Evolutionary conservation across 1,139 yeast species (phyloP), one percentile per base, ranked within the genome.

Genomic region (Scheffersomyces segobiensis): DNA sequence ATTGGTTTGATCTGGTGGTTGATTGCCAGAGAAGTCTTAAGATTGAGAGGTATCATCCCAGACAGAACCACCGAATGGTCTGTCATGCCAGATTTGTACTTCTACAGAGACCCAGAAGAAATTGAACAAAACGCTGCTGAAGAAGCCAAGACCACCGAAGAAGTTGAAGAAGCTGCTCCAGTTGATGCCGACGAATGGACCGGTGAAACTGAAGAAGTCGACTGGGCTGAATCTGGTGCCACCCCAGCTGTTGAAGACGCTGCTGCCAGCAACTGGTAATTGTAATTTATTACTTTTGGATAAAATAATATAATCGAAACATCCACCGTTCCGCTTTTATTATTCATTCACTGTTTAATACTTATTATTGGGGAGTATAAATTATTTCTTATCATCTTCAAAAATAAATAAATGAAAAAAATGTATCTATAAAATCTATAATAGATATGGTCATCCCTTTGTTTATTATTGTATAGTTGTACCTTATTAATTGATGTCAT

Each of bases 31-130:
- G 99, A 95, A 87, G 98, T 95, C 76, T 89, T 95, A 81, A 92
- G 99, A 88, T 90, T 95, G 82, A 91, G 98, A 87, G 99, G 99
- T 79, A 89, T 93, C 79, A 85, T 95, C 74, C 93, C 97, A 79
- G 92, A 91, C 92, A 93, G 99, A 88, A 80, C 91, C 72, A 91
- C 96, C 81, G 91, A 90, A 81, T 95, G 99, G 99, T 85, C 96
- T 73, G 96, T 95, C 80, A 96, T 95, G 99, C 98, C 98, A 84
- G 99, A 95, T 87, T 89, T 93, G 84, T 95, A 93, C 93, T 95
- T 95, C 93, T 95, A 95, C 98, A 95, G 99, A 89, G 98, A 95
- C 86, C 99, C 99, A 78, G 99, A 95, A 87, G 99, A 95, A 85
- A 90, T 90, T 82, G 97, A 92, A 85, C 92, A 88, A 79, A 84